A percentile compares a stretch with the other conserved stretches of the same genome.
phyloP scores from a whole-genome alignment of 805 yeast genomes.

The Candida insectalens region DNA sequence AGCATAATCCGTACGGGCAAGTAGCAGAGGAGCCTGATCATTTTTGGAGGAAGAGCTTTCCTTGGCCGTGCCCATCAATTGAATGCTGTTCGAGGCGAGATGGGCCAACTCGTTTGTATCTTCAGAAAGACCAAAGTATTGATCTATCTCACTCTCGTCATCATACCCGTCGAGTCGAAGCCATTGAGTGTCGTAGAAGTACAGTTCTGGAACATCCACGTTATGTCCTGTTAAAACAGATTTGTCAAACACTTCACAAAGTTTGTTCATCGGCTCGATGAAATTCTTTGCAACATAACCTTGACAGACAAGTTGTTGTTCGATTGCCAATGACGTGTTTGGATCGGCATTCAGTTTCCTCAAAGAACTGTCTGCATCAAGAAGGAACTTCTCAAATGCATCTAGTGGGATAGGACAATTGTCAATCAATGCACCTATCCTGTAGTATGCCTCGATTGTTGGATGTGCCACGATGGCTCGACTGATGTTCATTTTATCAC shows the following conservation, averaged over 20 bases:
- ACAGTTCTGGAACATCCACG: constrained; percentile 42
- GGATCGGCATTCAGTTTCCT: constrained; percentile 29
- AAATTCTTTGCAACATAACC: constrained; percentile 42
- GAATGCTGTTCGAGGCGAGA: constrained; percentile 1
- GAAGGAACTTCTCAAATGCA: constrained; percentile 48
- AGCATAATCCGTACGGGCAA: constrained; percentile 1
- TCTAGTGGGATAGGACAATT: constrained; percentile 47
- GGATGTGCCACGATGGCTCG: constrained; percentile 26
- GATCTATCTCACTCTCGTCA: constrained; percentile 8
- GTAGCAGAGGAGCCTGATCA: not conserved
- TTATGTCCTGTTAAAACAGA: constrained; percentile 29
- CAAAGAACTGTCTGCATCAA: constrained; percentile 41
- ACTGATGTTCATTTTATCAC: constrained; percentile 4
- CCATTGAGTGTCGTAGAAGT: constrained; percentile 62
- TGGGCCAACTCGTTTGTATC: constrained; percentile 1
- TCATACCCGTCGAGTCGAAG: constrained; percentile 27
- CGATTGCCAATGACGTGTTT: constrained; percentile 36
- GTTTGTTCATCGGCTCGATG: constrained; percentile 28
- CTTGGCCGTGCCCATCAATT: too few relatives aligned
- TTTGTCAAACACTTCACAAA: constrained; percentile 39
- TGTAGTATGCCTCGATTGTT: constrained; percentile 41
- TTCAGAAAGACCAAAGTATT: constrained; percentile 5
- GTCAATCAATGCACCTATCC: constrained; percentile 37
- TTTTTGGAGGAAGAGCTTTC: not conserved
- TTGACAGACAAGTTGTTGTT: constrained; percentile 50